Evolutionary conservation across 208 protist species (phyloP).

Genomic region (Willaertia magna): DNA sequence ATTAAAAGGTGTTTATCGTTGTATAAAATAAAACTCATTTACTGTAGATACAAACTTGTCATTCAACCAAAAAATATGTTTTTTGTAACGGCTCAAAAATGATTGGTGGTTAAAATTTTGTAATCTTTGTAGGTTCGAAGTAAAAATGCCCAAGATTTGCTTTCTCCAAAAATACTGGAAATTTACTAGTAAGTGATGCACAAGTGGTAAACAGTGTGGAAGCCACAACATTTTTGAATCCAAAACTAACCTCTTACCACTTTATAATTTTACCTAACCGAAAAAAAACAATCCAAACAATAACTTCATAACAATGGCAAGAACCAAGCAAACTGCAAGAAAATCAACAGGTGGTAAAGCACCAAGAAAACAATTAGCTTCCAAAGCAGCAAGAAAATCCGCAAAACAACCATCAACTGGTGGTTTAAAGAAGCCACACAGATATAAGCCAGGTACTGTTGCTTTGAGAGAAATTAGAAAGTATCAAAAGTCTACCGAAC

Average conservation of each 20-base stretch:
- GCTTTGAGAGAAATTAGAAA: constrained; percentile 91
- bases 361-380: constrained; percentile 73
- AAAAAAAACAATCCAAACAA: not conserved
- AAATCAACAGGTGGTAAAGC: constrained; percentile 91
- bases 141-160: not conserved
- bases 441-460: constrained; percentile 90
- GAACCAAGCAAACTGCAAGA: constrained; percentile 92
- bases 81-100: not conserved
- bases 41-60: too few relatives aligned
- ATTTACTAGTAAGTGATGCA: too few relatives aligned
- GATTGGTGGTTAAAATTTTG: not conserved
- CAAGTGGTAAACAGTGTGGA: too few relatives aligned
- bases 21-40: too few relatives aligned
- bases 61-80: too few relatives aligned
- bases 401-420: constrained; percentile 45
- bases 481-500: constrained; percentile 64
- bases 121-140: too few relatives aligned
- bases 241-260: not conserved
- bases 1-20: too few relatives aligned
- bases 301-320: constrained; percentile 58
- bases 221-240: not conserved
- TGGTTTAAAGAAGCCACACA: constrained; percentile 90
- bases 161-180: not conserved
- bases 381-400: constrained; percentile 88
- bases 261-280: not conserved